Percentiles rank a stretch among this genome's conserved stretches.
Conservation (phyloP, 208 protist genomes). For the Wallacemonas sp. region DNA sequence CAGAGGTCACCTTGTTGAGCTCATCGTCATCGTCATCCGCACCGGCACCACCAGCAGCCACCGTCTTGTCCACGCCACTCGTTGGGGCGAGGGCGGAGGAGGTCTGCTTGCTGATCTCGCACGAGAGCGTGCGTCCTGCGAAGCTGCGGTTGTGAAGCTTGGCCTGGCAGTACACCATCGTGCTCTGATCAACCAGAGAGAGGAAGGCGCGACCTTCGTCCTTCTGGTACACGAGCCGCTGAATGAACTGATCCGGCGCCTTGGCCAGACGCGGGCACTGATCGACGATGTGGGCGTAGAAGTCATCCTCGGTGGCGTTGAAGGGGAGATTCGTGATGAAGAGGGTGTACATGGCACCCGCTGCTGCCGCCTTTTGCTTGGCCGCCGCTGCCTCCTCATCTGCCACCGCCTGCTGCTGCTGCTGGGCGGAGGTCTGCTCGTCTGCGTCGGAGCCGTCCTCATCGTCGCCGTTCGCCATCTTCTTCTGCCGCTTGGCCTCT, state of each 20-base stretch:
- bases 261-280: slow-evolving; percentile 92
- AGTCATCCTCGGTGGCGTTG: slow-evolving; percentile 69
- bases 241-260: slow-evolving; percentile 91
- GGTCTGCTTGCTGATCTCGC: slow-evolving; percentile 76
- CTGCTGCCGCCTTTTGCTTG: slow-evolving; percentile 20
- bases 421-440: too few relatives aligned
- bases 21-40: slow-evolving; percentile 28
- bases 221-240: slow-evolving; percentile 73
- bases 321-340: slow-evolving; percentile 91
- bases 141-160: slow-evolving; percentile 65
- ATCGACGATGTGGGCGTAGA: slow-evolving; percentile 73
- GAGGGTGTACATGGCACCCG: slow-evolving; percentile 55
- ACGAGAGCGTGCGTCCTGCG: slow-evolving; percentile 59
- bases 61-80: background rate
- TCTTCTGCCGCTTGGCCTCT: background rate
- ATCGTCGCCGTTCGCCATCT: slow-evolving; percentile 11
- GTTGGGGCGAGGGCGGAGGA: slow-evolving; percentile 16
- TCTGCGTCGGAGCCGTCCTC: slow-evolving; percentile 12
- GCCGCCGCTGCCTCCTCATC: too few relatives aligned
- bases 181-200: slow-evolving; percentile 49
- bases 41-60: background rate
- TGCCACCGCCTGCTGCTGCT: too few relatives aligned
- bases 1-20: slow-evolving; percentile 21
- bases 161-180: slow-evolving; percentile 54
- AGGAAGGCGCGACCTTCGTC: slow-evolving; percentile 97